Evolutionary conservation across 2,329 filamentous ascomycete species (phyloP), one percentile per base, ranked within the genome.

Genomic region (Ophiognomonia clavigignenti-juglandacearum): DNA sequence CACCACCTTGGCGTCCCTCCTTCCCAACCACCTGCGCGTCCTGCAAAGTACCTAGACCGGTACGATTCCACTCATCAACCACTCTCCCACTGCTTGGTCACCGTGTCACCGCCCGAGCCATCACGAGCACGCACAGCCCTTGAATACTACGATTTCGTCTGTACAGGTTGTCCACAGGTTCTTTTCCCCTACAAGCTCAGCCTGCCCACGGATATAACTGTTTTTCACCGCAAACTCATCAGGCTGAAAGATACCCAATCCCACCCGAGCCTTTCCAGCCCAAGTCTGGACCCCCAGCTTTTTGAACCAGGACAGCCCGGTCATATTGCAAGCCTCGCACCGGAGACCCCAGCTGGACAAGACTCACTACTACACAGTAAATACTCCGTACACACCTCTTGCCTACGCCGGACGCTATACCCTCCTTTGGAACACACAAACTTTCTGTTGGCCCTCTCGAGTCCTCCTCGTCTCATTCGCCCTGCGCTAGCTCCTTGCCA

Each of bases 231-330:
- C 41, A 48, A 36, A 32, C 40, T 39, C 40, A n/a, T 36, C 23
- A 36, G 18, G 18, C 40, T 32, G 37, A 35, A 42, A 14, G 45
- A 39, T 44, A 51, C 48, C 48, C 48, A 45, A 48, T 45, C 37
- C 22, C 9, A 26, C 26, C 32, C 18, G 43, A 22, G 13, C 23
- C 22, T 11, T 48, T 39, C 36, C 45, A 51, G 48, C 48, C 45
- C 48, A 48, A 51, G 40, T 23, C 10, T 19, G 23, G 23, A 22
- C 18, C 24, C 20, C 24, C 18, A 23, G 40, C 31, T 32, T 8
- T 26, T 22, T 19, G 6, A 38, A 31, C 48, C 48, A 39, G 48
- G 48, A 38, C 37, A 39, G 37, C 45, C 48, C 40, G 40, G 48
- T 29, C 36, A 48, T 19, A 26, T 24, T 11, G 36, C 36, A 32